Evolutionary conservation across 1,284 basidiomycete genomes (phyloP).

Genomic region (Omphalotus olearius): DNA sequence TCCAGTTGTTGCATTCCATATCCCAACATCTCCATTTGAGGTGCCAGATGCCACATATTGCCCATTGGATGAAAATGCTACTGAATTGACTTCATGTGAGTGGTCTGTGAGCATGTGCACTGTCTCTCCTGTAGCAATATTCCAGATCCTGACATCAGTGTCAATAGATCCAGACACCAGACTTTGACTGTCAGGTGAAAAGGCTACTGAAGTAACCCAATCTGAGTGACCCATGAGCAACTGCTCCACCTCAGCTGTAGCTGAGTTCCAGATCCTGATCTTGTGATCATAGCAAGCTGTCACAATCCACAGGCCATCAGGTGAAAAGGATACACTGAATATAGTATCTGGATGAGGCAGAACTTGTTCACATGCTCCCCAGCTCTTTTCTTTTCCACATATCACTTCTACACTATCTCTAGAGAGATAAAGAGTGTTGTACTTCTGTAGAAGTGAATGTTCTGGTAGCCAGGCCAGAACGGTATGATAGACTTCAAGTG

Average conservation of each 20-base stretch:
- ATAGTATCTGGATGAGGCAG: background rate
- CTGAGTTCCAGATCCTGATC: background rate
- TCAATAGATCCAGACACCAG: background rate
- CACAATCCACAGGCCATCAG: background rate
- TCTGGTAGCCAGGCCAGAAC: too few species aligned
- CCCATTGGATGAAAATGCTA: constrained; percentile 4
- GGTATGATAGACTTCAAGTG: too few species aligned
- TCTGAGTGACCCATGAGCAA: background rate
- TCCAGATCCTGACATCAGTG: background rate
- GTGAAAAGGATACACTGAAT: background rate
- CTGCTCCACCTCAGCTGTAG: background rate
- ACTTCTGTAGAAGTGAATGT: too few species aligned
- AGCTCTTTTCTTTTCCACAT: too few species aligned
- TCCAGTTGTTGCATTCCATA: constrained; percentile 10
- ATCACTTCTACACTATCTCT: too few species aligned
- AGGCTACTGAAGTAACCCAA: background rate
- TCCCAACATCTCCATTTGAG: background rate
- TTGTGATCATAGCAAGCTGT: background rate
- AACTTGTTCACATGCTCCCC: background rate
- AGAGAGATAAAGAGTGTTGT: too few species aligned
- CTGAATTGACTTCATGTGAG: background rate
- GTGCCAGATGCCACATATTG: background rate
- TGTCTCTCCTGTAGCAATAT: background rate
- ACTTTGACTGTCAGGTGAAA: constrained; percentile 1
- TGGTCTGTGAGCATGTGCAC: background rate